Evolutionary conservation across 371 early-diverging fungal species (phyloP).

Genomic region (Parasitella parasitica): DNA sequence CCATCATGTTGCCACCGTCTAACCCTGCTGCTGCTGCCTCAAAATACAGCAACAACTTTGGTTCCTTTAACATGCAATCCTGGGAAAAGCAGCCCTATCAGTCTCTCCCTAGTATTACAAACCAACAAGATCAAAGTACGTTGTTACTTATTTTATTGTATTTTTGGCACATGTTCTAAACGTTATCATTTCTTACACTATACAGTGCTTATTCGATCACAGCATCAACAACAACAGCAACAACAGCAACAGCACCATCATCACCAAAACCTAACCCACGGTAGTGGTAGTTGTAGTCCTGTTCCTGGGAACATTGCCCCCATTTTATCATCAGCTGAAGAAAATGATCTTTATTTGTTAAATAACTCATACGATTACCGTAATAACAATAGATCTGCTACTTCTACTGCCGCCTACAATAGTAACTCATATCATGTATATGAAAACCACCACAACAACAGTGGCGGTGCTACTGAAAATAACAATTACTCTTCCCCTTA

Average conservation of each 20-base stretch:
- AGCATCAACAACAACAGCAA: constrained; percentile 12
- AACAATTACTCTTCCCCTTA: not conserved
- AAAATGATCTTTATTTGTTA: constrained; percentile 24
- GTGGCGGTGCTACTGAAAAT: not conserved
- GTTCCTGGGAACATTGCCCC: constrained; percentile 25
- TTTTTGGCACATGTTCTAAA: not conserved
- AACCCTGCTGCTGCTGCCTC: not conserved
- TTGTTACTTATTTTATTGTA: constrained; percentile 4
- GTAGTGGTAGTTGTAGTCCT: constrained; percentile 38
- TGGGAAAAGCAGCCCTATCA: constrained; percentile 19
- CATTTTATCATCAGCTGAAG: constrained; percentile 6
- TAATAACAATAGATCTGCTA: not conserved
- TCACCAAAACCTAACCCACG: not conserved
- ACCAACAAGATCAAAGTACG: constrained; percentile 20
- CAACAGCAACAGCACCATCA: no score
- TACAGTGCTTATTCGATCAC: constrained; percentile 22
- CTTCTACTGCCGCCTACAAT: not conserved
- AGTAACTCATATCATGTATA: not conserved
- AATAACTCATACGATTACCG: constrained; percentile 17
- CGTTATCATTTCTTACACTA: not conserved
- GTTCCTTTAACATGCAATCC: constrained; percentile 11
- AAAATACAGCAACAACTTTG: constrained; percentile 3
- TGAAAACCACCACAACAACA: not conserved
- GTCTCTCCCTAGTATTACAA: constrained; percentile 22
- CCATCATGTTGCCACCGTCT: constrained; percentile 14